phyloP scores from a whole-genome alignment of 768 basidiomycete species.

The Steccherinum ochraceum region DNA sequence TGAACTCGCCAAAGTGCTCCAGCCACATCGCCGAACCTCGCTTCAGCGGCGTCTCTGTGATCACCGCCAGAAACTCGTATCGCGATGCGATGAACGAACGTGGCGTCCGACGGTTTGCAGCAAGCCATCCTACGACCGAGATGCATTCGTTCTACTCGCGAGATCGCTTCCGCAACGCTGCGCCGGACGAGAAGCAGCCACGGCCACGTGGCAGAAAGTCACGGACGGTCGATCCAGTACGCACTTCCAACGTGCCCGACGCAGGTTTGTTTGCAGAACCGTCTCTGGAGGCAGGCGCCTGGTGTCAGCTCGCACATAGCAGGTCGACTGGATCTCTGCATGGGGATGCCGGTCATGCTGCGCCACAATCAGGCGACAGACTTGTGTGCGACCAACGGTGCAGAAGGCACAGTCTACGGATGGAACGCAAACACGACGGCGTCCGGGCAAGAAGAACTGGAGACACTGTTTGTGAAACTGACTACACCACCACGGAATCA shows the following conservation, averaged over 20 bases:
- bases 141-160: too few species aligned
- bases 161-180: too few species aligned
- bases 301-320: conserved; percentile 11
- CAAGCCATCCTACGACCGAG: conserved; percentile 16
- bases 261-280: conserved; percentile 10
- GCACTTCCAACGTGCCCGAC: too few species aligned
- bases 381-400: conserved; percentile 19
- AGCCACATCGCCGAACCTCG: conserved; percentile 3
- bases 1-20: conserved; percentile 23
- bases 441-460: conserved; percentile 1
- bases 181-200: too few species aligned
- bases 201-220: too few species aligned
- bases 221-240: too few species aligned
- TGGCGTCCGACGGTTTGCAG: conserved; percentile 25
- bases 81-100: conserved; percentile 32
- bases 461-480: conserved; percentile 12
- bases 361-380: conserved; percentile 19
- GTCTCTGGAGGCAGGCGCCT: conserved; percentile 16
- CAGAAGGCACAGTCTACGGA: conserved; percentile 13
- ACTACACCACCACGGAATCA: conserved; percentile 4
- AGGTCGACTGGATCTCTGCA: conserved; percentile 14
- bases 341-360: conserved; percentile 18
- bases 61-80: conserved; percentile 24
- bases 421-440: conserved; percentile 4
- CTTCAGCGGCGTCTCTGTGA: conserved; percentile 30